A percentile compares a stretch with the other conserved stretches of the same genome.
Evolutionary conservation across 2,329 filamentous ascomycete species (phyloP).

Genomic region (Zymoseptoria ardabiliae): DNA sequence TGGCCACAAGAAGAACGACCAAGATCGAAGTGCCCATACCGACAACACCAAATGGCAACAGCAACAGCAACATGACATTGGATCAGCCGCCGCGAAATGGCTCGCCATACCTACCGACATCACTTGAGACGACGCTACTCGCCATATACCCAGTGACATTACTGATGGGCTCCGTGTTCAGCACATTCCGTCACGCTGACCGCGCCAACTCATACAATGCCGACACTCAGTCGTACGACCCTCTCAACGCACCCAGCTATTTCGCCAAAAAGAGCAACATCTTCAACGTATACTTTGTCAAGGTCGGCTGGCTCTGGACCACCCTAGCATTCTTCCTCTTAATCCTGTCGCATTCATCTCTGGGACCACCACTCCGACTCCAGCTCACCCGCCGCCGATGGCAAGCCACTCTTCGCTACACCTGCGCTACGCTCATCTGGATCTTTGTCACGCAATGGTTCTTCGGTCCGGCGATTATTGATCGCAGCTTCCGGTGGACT

Average conservation of each 20-base stretch:
- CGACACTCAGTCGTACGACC: slow-evolving; percentile 55
- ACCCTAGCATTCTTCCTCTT: slow-evolving; percentile 67
- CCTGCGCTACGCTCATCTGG: slow-evolving; percentile 69
- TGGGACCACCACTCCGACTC: slow-evolving; percentile 36
- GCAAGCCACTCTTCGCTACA: slow-evolving; percentile 62
- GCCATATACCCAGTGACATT: slow-evolving; percentile 70
- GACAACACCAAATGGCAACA: slow-evolving; percentile 2
- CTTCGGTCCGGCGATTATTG: slow-evolving; percentile 84
- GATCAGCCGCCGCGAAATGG: slow-evolving; percentile 11
- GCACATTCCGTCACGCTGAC: slow-evolving; percentile 68
- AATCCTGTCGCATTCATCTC: slow-evolving; percentile 58
- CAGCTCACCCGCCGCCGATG: slow-evolving; percentile 41
- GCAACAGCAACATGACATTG: slow-evolving; percentile 5
- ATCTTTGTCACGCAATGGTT: slow-evolving; percentile 90
- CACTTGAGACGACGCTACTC: slow-evolving; percentile 58
- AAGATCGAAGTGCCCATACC: slow-evolving; percentile 3
- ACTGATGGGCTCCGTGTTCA: slow-evolving; percentile 73
- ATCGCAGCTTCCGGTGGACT: slow-evolving; percentile 80
- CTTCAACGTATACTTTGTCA: slow-evolving; percentile 90
- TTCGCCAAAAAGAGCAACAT: slow-evolving; percentile 91
- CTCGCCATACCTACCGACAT: slow-evolving; percentile 61
- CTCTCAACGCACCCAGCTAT: slow-evolving; percentile 61
- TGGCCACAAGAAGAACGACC: slow-evolving; percentile 13
- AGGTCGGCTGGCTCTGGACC: slow-evolving; percentile 90
- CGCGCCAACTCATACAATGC: slow-evolving; percentile 56